A percentile compares a stretch with the other conserved stretches of the same genome.
Conservation (phyloP, 495 filamentous ascomycete species). For the Xylaria longipes region DNA sequence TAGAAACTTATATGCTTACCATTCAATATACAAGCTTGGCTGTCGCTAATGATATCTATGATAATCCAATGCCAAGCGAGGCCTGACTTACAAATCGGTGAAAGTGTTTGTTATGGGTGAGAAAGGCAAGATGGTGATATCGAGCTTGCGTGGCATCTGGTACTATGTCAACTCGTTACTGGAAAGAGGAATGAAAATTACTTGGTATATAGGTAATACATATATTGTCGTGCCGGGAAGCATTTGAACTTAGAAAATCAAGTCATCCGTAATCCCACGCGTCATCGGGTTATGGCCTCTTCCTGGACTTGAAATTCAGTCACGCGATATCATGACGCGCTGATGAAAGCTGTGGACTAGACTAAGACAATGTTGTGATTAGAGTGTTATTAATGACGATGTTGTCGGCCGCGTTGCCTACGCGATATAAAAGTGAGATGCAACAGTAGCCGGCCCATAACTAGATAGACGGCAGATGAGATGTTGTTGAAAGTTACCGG, state of each 20-base stretch:
- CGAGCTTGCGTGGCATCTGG: background rate
- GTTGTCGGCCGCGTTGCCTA: background rate
- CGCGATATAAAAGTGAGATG: background rate
- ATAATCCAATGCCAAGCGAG: background rate
- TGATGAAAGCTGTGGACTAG: background rate
- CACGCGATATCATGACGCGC: background rate
- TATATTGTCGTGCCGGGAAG: background rate
- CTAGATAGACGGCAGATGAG: background rate
- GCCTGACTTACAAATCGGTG: background rate
- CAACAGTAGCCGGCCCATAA: background rate
- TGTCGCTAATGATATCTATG: background rate
- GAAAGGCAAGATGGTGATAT: background rate
- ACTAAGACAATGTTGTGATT: background rate
- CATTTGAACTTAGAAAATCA: background rate
- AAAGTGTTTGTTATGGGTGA: background rate
- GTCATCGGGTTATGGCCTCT: background rate
- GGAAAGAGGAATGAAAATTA: background rate
- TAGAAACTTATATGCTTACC: conserved; percentile 36
- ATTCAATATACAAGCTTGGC: background rate
- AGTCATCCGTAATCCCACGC: background rate
- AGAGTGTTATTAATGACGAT: background rate
- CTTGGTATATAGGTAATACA: background rate
- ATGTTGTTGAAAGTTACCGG: background rate
- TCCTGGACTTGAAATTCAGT: background rate
- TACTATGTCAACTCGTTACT: background rate